Evolutionary conservation across 441 rosid species (phyloP), one percentile per base, ranked within the genome.

Genomic region (Adansonia rubrostipa): DNA sequence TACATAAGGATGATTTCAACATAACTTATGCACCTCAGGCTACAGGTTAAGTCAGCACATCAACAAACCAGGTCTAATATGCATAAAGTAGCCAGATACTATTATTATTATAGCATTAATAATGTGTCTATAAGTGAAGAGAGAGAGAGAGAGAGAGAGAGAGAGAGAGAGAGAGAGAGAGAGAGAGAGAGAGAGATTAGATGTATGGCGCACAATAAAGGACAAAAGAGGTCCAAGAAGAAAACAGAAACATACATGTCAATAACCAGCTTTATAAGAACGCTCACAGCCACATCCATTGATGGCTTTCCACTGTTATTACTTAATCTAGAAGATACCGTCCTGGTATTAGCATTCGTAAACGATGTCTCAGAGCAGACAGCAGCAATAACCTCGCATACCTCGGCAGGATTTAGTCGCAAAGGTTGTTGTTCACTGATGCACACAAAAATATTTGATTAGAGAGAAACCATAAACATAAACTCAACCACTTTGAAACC

Each of bases 371-470:
- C 99, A 17, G 97, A 95, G 85, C 94, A 88, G 86, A 97, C 99
- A 83, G 97, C 97, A 74, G 98, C 92, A 74, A 97, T 93, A 81
- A 97, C 98, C 88, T 97, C 99, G 67, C 90, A 89, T 77, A 97
- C 98, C 85, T 95, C 99, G 33, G 93, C 94, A 78, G 93, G 85
- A 81, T 89, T 93, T 77, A 97, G 82, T 67, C 93, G 89, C 85
- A 97, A 80, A 68, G 99, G 98, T 85, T 97, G 99, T 82, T 97
- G 99, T 87, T 91, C 98, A 89, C 99, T 97, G 92, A 81, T 75
- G 58, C 79, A 86, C 68, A 87, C 61, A 73, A 76, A 82, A 68
- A 71, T 42, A 83, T 76, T 76, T 64, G 8, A 73, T 78, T 68
- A 87, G 71, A 51, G 58, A 74, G 72, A 58, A 73, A 36, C 62